Evolutionary conservation across 2,329 filamentous ascomycete species (phyloP), one percentile per base, ranked within the genome.

Genomic region (Fusarium odoratissimum): DNA sequence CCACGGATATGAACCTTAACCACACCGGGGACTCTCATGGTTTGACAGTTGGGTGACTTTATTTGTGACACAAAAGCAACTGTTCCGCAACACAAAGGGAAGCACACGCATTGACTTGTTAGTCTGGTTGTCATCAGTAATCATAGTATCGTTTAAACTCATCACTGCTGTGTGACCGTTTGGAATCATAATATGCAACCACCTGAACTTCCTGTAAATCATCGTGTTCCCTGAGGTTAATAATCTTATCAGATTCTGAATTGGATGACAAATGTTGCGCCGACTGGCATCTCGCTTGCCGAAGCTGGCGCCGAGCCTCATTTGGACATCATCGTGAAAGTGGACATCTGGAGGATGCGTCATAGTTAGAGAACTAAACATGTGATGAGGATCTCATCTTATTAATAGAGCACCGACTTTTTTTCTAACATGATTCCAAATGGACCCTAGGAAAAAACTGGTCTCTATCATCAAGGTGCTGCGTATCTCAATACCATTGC

Each of bases 241-340:
- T 60, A 72, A 72, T 76, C 72, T 74, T 65, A 77, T 74, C 73
- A 71, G 73, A 76, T 77, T 59, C 62, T 59, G 64, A 37, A 45
- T 25, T 46, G n/a, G 35, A 54, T 77, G 74, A 74, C 72, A 76
- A 76, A 77, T 75, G 28, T 38, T 64, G 31, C 23, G 35, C 56
- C 33, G 60, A 41, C n/a, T 60, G 13, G 23, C 30, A 38, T 40
- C 56, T 76, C 75, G 71, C 51, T 64, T 59, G 57, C 66, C 73
- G 75, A 76, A 40, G 31, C 54, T 71, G 71, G 64, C 69, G 51
- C 72, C 72, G 67, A 76, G 64, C 63, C 62, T 69, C 41, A 42
- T n/a, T 56, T 23, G 42, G 21, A 54, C 41, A 40, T 25, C 16
- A 58, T 67, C 48, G 48, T 58, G 54, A 58, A 49, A 25, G 21